Percentiles rank a stretch among this genome's conserved stretches.
phyloP scores from a whole-genome alignment of 345 rosid species.

The Cardamine resedifolia region DNA sequence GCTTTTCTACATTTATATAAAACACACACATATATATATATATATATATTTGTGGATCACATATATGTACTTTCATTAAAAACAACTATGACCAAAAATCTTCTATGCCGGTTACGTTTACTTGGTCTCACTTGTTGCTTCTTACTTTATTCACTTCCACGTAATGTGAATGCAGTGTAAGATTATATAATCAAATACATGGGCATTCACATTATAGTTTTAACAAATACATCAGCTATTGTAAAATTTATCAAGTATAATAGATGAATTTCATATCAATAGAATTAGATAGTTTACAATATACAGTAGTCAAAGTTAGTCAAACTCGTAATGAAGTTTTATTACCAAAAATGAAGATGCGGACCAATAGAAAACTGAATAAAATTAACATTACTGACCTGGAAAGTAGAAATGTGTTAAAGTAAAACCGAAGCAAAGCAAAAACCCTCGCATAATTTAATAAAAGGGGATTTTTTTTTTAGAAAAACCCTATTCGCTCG shows the following conservation, averaged over 20 bases:
- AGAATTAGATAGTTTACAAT: too few species aligned
- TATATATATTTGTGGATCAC: background rate
- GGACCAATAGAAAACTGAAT: constrained; percentile 5
- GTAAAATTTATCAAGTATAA: too few species aligned
- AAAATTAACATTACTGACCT: background rate
- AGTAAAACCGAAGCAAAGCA: background rate
- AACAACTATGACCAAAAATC: background rate
- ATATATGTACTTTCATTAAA: background rate
- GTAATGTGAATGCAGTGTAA: background rate
- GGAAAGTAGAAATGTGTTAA: background rate
- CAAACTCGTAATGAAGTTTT: background rate
- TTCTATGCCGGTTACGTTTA: background rate
- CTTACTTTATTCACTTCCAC: background rate
- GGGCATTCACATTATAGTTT: background rate
- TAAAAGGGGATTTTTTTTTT: background rate
- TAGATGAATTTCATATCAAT: too few species aligned
- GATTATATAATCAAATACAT: background rate
- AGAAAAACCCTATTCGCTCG: constrained; percentile 37
- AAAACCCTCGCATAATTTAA: constrained; percentile 28
- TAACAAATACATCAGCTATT: too few species aligned
- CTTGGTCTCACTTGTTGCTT: background rate
- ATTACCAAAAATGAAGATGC: background rate
- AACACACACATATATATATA: too few species aligned
- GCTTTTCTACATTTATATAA: background rate
- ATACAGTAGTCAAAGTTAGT: background rate